Conservation (phyloP, 2,329 filamentous ascomycete genomes). For the Endoconidiophora polonica region DNA sequence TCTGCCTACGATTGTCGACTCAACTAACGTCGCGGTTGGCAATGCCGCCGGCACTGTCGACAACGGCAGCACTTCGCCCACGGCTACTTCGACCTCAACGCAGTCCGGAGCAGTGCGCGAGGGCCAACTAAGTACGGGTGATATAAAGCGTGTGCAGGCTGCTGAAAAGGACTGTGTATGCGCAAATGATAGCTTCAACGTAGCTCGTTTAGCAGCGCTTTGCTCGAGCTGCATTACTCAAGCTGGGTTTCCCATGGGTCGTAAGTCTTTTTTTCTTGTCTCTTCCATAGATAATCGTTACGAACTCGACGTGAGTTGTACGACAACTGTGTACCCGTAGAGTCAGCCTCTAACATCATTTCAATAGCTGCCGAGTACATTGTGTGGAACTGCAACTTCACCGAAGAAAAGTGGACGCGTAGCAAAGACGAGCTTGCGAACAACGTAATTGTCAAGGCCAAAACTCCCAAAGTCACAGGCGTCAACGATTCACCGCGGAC, state of each 20-base stretch:
- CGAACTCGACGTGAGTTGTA: background rate
- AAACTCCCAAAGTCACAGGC: constrained; percentile 16
- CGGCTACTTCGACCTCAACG: background rate
- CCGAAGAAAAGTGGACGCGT: constrained; percentile 18
- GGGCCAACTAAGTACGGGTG: constrained; percentile 14
- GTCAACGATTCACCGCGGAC: constrained; percentile 8
- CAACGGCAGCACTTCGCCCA: background rate
- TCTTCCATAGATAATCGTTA: background rate
- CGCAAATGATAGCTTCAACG: constrained; percentile 25
- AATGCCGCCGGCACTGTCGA: constrained; percentile 11
- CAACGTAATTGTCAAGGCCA: constrained; percentile 21
- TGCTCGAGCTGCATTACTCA: constrained; percentile 24
- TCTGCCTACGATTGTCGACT: constrained; percentile 9
- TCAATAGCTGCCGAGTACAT: constrained; percentile 22
- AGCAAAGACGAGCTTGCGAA: constrained; percentile 20
- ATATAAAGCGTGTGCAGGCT: constrained; percentile 14
- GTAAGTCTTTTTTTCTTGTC: constrained; percentile 17
- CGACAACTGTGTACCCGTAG: background rate
- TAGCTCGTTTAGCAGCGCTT: constrained; percentile 22
- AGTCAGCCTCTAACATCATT: background rate
- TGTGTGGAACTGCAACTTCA: constrained; percentile 22
- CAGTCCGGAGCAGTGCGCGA: background rate
- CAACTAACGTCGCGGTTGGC: constrained; percentile 12
- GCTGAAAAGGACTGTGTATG: constrained; percentile 24
- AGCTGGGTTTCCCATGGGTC: constrained; percentile 19